These are phyloP conservation scores for Psophocarpus tetragonolobus DNA, from an alignment of 306 rosid species.

Conservation along the genomic window DNA sequence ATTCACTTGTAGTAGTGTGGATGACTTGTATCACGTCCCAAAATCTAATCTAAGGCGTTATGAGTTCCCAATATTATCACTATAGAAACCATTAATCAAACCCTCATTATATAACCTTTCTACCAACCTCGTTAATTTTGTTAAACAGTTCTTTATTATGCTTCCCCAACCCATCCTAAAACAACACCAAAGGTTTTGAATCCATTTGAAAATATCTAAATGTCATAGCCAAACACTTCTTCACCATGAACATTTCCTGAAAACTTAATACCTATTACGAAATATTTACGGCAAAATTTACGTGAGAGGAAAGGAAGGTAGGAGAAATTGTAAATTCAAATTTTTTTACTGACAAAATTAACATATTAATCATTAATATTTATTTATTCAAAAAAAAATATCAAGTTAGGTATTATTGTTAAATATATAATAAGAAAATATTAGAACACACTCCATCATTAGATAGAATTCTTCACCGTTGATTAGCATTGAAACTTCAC, in stretches of 20 bases:
- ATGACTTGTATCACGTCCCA: background rate
- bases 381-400: too few relatives aligned
- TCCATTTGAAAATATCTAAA: background rate
- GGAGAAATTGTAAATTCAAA: too few relatives aligned
- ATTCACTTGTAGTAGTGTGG: too few relatives aligned
- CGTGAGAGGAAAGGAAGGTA: too few relatives aligned
- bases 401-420: background rate
- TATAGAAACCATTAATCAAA: background rate
- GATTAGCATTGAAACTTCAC: conserved; percentile 26
- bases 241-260: background rate
- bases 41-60: background rate
- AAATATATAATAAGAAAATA: background rate
- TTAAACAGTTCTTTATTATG: background rate
- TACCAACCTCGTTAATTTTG: background rate
- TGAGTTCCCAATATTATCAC: background rate
- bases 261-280: background rate
- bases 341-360: too few relatives aligned
- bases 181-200: background rate
- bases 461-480: background rate
- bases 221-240: background rate
- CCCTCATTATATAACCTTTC: too few relatives aligned
- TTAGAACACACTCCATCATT: background rate
- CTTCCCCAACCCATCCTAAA: background rate
- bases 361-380: too few relatives aligned
- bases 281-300: conserved; percentile 4